Percentiles rank a stretch among this genome's conserved stretches.
phyloP scores from a whole-genome alignment of 805 yeast genomes.

The Lipomyces orientalis region DNA sequence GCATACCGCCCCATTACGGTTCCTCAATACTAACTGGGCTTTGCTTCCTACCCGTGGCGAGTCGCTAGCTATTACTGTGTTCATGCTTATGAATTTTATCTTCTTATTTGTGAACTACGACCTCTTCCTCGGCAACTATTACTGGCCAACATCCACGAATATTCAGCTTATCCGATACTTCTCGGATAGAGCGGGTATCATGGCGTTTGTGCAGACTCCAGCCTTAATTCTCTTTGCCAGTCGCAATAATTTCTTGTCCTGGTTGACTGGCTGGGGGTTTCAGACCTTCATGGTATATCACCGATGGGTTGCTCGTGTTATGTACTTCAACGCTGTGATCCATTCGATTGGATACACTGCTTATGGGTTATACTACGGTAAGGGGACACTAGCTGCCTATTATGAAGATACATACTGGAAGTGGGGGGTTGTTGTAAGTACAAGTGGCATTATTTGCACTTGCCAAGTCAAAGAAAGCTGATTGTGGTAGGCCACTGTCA shows the following conservation, averaged over 20 bases:
- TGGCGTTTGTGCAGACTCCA: conserved; percentile 51
- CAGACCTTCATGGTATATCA: conserved; percentile 67
- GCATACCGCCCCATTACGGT: too few relatives aligned
- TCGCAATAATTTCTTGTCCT: conserved; percentile 70
- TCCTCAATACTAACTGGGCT: too few relatives aligned
- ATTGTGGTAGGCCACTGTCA: neutral
- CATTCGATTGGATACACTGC: conserved; percentile 21
- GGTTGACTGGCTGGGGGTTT: conserved; percentile 66
- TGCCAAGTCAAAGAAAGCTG: neutral
- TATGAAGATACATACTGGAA: conserved; percentile 2
- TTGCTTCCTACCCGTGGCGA: conserved; percentile 21
- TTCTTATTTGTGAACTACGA: conserved; percentile 17
- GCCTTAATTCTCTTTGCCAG: conserved; percentile 67
- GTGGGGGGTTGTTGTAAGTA: conserved; percentile 9
- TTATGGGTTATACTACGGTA: conserved; percentile 10
- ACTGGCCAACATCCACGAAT: conserved; percentile 13
- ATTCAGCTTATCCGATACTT: conserved; percentile 18
- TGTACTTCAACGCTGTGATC: conserved; percentile 21
- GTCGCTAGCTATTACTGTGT: conserved; percentile 13
- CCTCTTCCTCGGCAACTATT: conserved; percentile 4
- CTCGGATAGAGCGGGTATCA: conserved; percentile 40
- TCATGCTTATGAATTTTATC: conserved; percentile 15
- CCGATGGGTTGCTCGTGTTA: conserved; percentile 53
- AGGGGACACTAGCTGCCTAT: neutral
- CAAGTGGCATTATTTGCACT: neutral